Base-by-base conservation (phyloP, 306 rosid species). In the Vigna unguiculata region DNA sequence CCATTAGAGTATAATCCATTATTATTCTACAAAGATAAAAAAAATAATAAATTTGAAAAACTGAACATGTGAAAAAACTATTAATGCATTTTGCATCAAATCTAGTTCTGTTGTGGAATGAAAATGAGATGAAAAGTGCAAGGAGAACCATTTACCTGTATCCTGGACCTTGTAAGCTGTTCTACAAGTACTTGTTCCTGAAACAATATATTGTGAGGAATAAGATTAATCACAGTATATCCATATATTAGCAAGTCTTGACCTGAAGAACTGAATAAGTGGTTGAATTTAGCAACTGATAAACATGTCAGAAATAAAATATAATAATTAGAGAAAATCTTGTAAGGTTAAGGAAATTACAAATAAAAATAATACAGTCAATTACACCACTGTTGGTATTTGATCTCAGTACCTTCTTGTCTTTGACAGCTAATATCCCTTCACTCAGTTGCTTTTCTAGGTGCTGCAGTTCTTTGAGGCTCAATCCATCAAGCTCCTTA, bases 181-280 rank as follows among this genome's bases (percentile, higher is more conserved):
- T 90, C 96, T 60, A 81, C 4, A 48, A 88, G 83, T 65, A 83
- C 46, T 67, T 86, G 82, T 80, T 92, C 97, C 90, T 91, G 86
- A 75, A 86, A 75, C 16, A 81, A 48, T 43, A 32, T 40, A 66
- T 10, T 45, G 17, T 5, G 21, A 66, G 22, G 32, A 11, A 38
- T 48, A 21, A 77, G 54, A 65, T 64, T 48, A 21, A 17, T 19
- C 5, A 60, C 16, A 70, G 22, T 48, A 69, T 7, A 24, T 53
- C 21, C 41, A 36, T 41, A 40, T 28, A 57, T 30, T 58, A 69
- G 21, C 48, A 69, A 62, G 60, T 52, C 45, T 62, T 20, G 43
- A 71, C 47, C 49, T 34, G 45, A 45, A 46, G 43, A 71, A 63
- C 49, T 45, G 34, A 54, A 34, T 22, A 64, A 67, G 12, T 10